These are phyloP conservation scores for Yamadazyma friedrichii DNA, from an alignment of 1,139 yeast genomes.

Conservation along the genomic window DNA sequence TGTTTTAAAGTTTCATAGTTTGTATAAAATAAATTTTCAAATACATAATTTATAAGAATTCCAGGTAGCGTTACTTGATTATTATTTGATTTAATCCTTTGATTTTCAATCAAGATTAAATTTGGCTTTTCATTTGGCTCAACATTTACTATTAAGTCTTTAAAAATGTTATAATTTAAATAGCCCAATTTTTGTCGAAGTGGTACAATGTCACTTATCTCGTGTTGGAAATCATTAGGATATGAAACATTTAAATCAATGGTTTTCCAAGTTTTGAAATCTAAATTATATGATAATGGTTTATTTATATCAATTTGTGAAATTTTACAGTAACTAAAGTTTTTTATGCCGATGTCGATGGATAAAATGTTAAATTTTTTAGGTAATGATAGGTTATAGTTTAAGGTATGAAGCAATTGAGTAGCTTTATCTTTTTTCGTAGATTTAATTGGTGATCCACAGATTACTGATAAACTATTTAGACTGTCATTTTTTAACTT, in stretches of 20 bases:
- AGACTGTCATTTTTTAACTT: conserved; percentile 16
- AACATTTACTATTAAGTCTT: conserved; percentile 14
- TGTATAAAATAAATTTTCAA: conserved; percentile 34
- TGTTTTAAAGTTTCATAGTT: conserved; percentile 18
- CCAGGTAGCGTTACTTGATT: conserved; percentile 38
- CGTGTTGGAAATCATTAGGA: conserved; percentile 7
- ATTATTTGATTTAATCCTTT: conserved; percentile 36
- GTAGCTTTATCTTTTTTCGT: conserved; percentile 28
- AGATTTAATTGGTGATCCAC: conserved; percentile 30
- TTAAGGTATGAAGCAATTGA: conserved; percentile 21
- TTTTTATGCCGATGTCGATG: conserved; percentile 43
- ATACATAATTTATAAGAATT: conserved; percentile 33
- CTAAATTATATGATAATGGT: conserved; percentile 8
- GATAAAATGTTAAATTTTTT: conserved; percentile 23
- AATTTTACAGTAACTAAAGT: conserved; percentile 38
- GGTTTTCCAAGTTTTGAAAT: conserved; percentile 29
- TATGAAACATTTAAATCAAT: conserved; percentile 18
- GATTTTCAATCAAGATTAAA: conserved; percentile 36
- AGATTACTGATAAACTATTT: conserved; percentile 31
- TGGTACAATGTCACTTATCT: conserved; percentile 2
- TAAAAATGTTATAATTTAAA: conserved; percentile 21
- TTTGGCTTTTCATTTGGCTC: conserved; percentile 8
- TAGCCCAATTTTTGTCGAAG: conserved; percentile 14
- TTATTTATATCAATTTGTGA: conserved; percentile 14
- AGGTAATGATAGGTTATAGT: conserved; percentile 18